Evolutionary conservation across 2,329 filamentous ascomycete genomes (phyloP).

Genomic region (Nectriaceae sp.): DNA sequence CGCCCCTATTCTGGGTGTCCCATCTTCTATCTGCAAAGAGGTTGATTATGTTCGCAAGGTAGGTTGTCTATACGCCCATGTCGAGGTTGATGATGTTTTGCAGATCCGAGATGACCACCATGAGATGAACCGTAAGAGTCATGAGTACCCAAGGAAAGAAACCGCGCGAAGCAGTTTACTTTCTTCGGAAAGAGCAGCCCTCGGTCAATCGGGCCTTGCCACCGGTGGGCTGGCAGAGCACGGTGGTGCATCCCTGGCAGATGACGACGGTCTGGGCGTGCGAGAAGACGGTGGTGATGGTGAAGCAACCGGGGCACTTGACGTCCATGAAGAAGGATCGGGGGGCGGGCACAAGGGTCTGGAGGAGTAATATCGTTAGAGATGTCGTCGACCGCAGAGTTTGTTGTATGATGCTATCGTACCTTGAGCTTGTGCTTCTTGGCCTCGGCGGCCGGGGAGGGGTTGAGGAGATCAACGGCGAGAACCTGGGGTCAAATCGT

Average conservation of each 20-base stretch:
- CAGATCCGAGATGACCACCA: slow-evolving; percentile 61
- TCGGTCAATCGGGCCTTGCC: slow-evolving; percentile 98
- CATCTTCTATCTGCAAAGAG: slow-evolving; percentile 72
- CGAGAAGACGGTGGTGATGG: slow-evolving; percentile 99
- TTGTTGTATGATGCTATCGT: slow-evolving; percentile 41
- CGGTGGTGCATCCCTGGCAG: slow-evolving; percentile 99
- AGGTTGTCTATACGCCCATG: slow-evolving; percentile 52
- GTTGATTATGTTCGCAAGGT: slow-evolving; percentile 49
- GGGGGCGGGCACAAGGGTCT: slow-evolving; percentile 93
- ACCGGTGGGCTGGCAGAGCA: slow-evolving; percentile 99
- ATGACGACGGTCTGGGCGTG: slow-evolving; percentile 99
- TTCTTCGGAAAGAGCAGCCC: slow-evolving; percentile 99
- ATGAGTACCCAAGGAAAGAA: slow-evolving; percentile 51
- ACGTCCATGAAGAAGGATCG: slow-evolving; percentile 99
- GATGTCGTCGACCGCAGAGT: slow-evolving; percentile 16
- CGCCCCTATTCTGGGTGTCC: slow-evolving; percentile 67
- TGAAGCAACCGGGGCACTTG: slow-evolving; percentile 99
- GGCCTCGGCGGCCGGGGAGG: slow-evolving; percentile 93
- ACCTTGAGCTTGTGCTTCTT: slow-evolving; percentile 99
- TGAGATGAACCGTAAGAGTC: slow-evolving; percentile 51
- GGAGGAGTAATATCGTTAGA: slow-evolving; percentile 24
- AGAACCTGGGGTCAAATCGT: slow-evolving; percentile 75
- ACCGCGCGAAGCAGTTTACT: slow-evolving; percentile 71
- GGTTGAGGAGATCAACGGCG: slow-evolving; percentile 99
- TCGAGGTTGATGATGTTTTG: slow-evolving; percentile 51